Evolutionary conservation across 306 rosid genomes (phyloP).

Genomic region (Inga laurina): DNA sequence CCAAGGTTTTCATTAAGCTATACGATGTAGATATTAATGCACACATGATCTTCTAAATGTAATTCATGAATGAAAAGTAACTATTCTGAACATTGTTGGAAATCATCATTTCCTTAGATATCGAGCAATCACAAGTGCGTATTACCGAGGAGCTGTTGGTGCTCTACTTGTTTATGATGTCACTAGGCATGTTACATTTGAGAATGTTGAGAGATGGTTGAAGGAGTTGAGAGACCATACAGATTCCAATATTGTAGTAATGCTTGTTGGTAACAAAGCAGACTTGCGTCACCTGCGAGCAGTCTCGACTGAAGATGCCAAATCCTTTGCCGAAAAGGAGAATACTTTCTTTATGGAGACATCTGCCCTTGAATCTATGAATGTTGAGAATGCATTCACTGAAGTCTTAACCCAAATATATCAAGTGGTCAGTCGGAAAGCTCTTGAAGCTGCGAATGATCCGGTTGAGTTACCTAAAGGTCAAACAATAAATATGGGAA

Average conservation of each 20-base stretch:
- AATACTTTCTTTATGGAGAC: constrained; percentile 58
- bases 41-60: not conserved
- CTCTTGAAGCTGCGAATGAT: constrained; percentile 57
- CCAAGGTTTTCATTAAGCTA: not conserved
- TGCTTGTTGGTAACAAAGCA: constrained; percentile 62
- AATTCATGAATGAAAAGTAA: not conserved
- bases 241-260: constrained; percentile 55
- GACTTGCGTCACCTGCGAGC: constrained; percentile 57
- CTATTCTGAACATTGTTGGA: not conserved
- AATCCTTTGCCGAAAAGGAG: constrained; percentile 54
- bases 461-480: constrained; percentile 54
- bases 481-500: constrained; percentile 54
- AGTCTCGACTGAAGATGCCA: constrained; percentile 53
- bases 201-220: constrained; percentile 65
- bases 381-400: constrained; percentile 58
- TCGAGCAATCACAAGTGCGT: constrained; percentile 65
- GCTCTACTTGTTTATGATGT: constrained; percentile 65
- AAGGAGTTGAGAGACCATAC: constrained; percentile 67
- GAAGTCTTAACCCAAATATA: constrained; percentile 57
- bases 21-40: not conserved
- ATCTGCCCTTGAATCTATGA: constrained; percentile 59
- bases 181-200: constrained; percentile 57
- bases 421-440: constrained; percentile 54
- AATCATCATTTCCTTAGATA: constrained; percentile 38
- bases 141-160: constrained; percentile 61